These are phyloP conservation scores for Stagonosporopsis tanaceti DNA, from an alignment of 2,329 filamentous ascomycete genomes.

Conservation along the genomic window DNA sequence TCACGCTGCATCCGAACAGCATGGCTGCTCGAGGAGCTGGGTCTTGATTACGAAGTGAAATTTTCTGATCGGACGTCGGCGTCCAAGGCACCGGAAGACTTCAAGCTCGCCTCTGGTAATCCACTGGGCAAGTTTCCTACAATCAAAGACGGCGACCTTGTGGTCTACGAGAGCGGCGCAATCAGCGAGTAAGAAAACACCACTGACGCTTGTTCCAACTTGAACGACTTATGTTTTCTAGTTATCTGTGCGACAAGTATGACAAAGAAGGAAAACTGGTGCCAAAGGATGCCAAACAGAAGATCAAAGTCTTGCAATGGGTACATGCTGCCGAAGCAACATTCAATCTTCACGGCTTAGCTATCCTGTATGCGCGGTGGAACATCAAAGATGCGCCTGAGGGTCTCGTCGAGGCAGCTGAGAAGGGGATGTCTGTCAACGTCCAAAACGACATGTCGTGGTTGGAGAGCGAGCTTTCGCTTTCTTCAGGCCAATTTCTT, in stretches of 20 bases:
- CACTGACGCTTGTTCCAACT: not conserved
- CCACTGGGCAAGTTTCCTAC: conserved; percentile 57
- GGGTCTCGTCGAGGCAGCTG: conserved; percentile 46
- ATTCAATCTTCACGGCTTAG: conserved; percentile 55
- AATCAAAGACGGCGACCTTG: conserved; percentile 53
- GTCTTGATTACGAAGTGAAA: conserved; percentile 52
- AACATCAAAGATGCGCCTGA: conserved; percentile 41
- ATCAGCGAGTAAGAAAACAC: conserved; percentile 53
- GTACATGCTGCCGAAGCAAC: conserved; percentile 59
- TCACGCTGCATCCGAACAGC: conserved; percentile 56
- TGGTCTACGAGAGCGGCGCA: conserved; percentile 55
- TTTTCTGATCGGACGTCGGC: conserved; percentile 51
- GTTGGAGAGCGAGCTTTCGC: conserved; percentile 53
- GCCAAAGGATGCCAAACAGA: conserved; percentile 43
- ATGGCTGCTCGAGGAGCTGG: conserved; percentile 58
- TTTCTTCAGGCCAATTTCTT: conserved; percentile 51
- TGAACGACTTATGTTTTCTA: conserved; percentile 23
- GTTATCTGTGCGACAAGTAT: conserved; percentile 58
- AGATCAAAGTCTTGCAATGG: conserved; percentile 53
- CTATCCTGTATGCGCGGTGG: conserved; percentile 56
- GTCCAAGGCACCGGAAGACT: conserved; percentile 52
- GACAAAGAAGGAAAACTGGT: conserved; percentile 51
- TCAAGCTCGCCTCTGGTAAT: conserved; percentile 53
- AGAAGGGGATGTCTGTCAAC: conserved; percentile 52
- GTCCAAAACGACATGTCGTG: conserved; percentile 57